Evolutionary conservation across 2,329 filamentous ascomycete genomes (phyloP).

Genomic region (Fusarium algeriense): DNA sequence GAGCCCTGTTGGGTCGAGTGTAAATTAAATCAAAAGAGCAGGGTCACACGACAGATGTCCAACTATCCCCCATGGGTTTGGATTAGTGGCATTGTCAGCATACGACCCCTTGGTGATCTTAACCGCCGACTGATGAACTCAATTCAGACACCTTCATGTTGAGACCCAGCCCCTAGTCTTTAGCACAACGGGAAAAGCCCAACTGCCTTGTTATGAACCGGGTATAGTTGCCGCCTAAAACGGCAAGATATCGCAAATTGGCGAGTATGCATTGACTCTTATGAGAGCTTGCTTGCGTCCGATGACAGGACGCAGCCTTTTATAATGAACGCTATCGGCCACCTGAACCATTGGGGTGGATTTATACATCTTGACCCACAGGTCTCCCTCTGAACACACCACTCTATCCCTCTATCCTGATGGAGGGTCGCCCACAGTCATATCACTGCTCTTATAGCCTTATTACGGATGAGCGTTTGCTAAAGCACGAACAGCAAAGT

Average conservation of each 20-base stretch:
- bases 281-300: constrained; percentile 6
- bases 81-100: constrained; percentile 21
- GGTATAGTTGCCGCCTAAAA: constrained; percentile 37
- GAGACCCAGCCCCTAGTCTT: constrained; percentile 18
- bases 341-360: neutral
- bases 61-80: constrained; percentile 3
- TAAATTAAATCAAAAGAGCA: constrained; percentile 3
- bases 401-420: constrained; percentile 10
- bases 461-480: neutral
- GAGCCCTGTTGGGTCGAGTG: neutral
- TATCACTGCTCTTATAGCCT: constrained; percentile 18
- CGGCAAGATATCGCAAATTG: constrained; percentile 21
- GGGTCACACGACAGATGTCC: constrained; percentile 5
- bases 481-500: constrained; percentile 3
- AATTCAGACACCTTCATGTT: constrained; percentile 33
- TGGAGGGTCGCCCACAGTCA: constrained; percentile 4
- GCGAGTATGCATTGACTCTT: neutral
- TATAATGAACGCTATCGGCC: constrained; percentile 26
- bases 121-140: constrained; percentile 24
- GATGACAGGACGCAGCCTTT: constrained; percentile 33
- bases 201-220: constrained; percentile 15
- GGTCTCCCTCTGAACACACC: constrained; percentile 4
- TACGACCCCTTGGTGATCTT: constrained; percentile 22
- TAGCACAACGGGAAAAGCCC: constrained; percentile 31
- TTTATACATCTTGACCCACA: constrained; percentile 26